These are phyloP conservation scores for Ceratocystis ficicola DNA, from an alignment of 2,329 filamentous ascomycete species.

Conservation along the genomic window DNA sequence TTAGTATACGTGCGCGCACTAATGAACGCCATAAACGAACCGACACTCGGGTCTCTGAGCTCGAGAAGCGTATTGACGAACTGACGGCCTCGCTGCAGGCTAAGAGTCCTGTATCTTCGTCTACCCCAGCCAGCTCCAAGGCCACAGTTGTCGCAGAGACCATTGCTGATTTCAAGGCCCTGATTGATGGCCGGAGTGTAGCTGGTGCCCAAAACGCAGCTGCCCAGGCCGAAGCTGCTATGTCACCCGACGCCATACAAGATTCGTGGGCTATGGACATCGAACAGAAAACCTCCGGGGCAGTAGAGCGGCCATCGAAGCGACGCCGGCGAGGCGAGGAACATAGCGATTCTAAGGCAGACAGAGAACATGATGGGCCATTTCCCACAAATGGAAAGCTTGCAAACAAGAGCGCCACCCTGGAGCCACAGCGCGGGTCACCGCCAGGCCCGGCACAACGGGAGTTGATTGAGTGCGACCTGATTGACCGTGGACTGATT, in stretches of 20 bases:
- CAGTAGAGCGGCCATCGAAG: constrained; percentile 14
- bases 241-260: constrained; percentile 25
- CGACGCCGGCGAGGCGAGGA: constrained; percentile 3
- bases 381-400: neutral
- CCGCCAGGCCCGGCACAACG: constrained; percentile 17
- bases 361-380: neutral
- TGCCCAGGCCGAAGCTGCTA: constrained; percentile 6
- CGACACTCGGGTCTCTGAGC: constrained; percentile 74
- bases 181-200: constrained; percentile 23
- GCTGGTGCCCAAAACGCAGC: neutral
- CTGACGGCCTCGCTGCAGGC: constrained; percentile 68
- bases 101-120: neutral
- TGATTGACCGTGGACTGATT: constrained; percentile 49
- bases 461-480: constrained; percentile 30
- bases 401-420: constrained; percentile 8
- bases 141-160: constrained; percentile 25
- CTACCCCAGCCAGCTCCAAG: constrained; percentile 22
- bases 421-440: constrained; percentile 21
- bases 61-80: constrained; percentile 87
- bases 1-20: constrained; percentile 54
- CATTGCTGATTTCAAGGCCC: constrained; percentile 23
- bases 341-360: neutral
- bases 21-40: constrained; percentile 79
- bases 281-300: neutral
- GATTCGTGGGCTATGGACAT: constrained; percentile 25